Percentiles rank a stretch among this genome's conserved stretches.
phyloP scores from a whole-genome alignment of 305 asterid genomes.

The Plantago lanceolata region DNA sequence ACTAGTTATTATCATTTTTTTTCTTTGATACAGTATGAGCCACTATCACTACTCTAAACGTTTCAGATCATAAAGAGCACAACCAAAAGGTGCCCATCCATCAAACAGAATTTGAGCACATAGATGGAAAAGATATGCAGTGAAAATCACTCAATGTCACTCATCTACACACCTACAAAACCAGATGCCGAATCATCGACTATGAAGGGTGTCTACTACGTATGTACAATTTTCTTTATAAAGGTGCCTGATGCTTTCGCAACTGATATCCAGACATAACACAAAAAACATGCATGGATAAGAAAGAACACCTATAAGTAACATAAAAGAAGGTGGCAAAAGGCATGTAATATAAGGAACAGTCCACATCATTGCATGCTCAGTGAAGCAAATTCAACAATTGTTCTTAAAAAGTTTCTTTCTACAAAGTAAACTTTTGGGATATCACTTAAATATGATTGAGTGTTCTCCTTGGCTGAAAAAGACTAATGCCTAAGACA shows the following conservation, averaged over 20 bases:
- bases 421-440: not conserved
- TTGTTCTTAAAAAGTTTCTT: not conserved
- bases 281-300: not conserved
- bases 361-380: not conserved
- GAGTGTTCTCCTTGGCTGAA: not conserved
- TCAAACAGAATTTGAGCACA: not conserved
- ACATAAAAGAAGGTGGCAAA: too few relatives aligned
- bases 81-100: not conserved
- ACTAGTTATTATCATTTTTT: too few relatives aligned
- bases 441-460: not conserved
- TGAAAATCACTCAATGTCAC: not conserved
- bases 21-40: too few relatives aligned
- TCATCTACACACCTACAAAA: not conserved
- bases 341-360: too few relatives aligned
- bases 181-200: not conserved
- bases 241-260: not conserved
- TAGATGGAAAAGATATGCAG: not conserved
- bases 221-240: not conserved
- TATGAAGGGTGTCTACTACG: not conserved
- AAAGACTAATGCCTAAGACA: not conserved
- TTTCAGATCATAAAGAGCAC: slow-evolving; percentile 1
- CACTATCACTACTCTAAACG: not conserved
- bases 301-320: too few relatives aligned
- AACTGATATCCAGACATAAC: not conserved
- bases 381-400: not conserved